Base-by-base conservation (phyloP, 2,329 filamentous ascomycete genomes). In the Pseudogymnoascus sp. region DNA sequence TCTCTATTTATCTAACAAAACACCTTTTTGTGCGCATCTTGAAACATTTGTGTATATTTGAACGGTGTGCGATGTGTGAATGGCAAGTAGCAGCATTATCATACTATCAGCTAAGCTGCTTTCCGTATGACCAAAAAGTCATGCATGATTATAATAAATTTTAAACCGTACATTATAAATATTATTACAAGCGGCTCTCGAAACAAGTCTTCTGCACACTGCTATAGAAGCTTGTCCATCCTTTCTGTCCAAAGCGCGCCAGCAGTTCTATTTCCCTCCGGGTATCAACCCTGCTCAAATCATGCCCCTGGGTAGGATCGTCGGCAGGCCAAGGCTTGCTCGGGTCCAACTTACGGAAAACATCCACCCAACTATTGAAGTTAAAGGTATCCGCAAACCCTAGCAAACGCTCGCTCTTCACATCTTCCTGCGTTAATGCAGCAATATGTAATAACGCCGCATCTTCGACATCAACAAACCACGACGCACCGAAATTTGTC, bases 321-420 rank as follows among this genome's bases (percentile, higher is more conserved):
- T 59, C 58, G 4, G 31, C 31, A 31, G 58, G 58, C 58, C 58
- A 59, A 59, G 31, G n/a, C 58, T 21, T 59, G 58, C 15, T 59
- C 13, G 58, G 58, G 31, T 39, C 58, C 29, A 59, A 36, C 39
- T 59, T 8, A 21, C 31, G 27, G 31, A 59, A 59, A 35, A 59
- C 31, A 15, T 18, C 29, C 4, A 59, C 58, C 58, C 58, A 59
- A n/a, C 58, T 59, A 36, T 59, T 35, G 7, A 59, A 37, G 36
- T 37, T 37, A 37, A 37, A 37, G 4, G 13, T 37, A 37, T 15
- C 36, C 36, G 36, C 36, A 37, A 37, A 37, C 13, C 36, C 36
- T 7, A 37, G 6, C 36, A 37, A 5, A 5, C 36, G 36, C 36
- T 37, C 36, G 6, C n/a, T 37, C 36, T 15, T 37, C 36, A 37